Conservation (phyloP, 1,284 basidiomycete species). For the Ustilago hordei region DNA sequence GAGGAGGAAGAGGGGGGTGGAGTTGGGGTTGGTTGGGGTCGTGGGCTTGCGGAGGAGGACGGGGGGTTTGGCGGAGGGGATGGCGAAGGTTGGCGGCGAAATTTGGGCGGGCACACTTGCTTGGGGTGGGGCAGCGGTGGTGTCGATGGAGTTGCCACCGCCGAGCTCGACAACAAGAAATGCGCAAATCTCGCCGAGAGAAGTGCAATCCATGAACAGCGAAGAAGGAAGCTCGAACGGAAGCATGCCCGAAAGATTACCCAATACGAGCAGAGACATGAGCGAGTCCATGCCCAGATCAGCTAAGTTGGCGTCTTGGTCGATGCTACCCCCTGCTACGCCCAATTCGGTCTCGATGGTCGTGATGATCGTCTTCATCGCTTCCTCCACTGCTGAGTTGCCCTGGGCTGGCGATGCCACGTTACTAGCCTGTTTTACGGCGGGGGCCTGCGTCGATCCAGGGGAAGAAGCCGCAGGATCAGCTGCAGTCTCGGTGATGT, state of each 20-base stretch:
- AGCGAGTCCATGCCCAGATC: slow-evolving; percentile 55
- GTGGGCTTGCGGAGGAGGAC: slow-evolving; percentile 25
- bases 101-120: background rate
- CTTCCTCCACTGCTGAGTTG: slow-evolving; percentile 15
- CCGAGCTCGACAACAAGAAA: slow-evolving; percentile 21
- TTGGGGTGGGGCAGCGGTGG: background rate
- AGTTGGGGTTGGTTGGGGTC: background rate
- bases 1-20: slow-evolving; percentile 39
- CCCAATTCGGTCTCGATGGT: slow-evolving; percentile 51
- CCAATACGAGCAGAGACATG: slow-evolving; percentile 53
- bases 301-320: slow-evolving; percentile 34
- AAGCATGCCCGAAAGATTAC: slow-evolving; percentile 30
- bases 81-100: background rate
- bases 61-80: slow-evolving; percentile 21
- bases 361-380: slow-evolving; percentile 17
- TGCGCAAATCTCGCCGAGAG: slow-evolving; percentile 29
- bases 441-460: background rate
- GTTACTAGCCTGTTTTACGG: background rate
- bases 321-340: slow-evolving; percentile 33
- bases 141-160: background rate
- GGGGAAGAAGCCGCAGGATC: background rate
- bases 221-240: slow-evolving; percentile 43
- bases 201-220: slow-evolving; percentile 45
- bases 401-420: background rate
- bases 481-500: background rate